Conservation (phyloP, 331 rosid species). For the Acacia concinna region DNA sequence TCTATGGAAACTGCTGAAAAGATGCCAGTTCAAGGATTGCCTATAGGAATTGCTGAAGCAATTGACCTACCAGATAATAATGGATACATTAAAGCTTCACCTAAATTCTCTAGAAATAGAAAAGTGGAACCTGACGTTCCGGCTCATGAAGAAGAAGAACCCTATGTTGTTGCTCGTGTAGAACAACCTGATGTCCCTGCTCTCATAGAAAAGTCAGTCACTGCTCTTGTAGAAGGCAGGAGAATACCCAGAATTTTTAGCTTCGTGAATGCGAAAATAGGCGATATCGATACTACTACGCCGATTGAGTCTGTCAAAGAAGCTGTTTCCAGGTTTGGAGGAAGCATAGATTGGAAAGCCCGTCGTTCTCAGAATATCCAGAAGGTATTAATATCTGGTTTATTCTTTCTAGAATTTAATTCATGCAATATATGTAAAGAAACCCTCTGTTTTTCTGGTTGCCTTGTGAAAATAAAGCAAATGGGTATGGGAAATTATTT, state of each 20-base stretch:
- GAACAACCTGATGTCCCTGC: neutral
- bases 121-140: constrained; percentile 21
- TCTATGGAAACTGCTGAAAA: constrained; percentile 30
- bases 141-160: neutral
- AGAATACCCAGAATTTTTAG: constrained; percentile 37
- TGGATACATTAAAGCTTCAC: constrained; percentile 17
- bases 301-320: constrained; percentile 94
- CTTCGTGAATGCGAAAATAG: constrained; percentile 37
- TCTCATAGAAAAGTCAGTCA: neutral
- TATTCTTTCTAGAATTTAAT: neutral
- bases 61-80: constrained; percentile 25
- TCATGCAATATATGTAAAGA: neutral
- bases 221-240: neutral
- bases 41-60: constrained; percentile 26
- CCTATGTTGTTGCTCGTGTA: constrained; percentile 2
- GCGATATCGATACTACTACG: constrained; percentile 66
- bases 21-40: constrained; percentile 28
- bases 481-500: neutral
- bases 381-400: constrained; percentile 54
- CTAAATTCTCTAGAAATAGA: neutral
- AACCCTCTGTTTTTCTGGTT: neutral
- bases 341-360: constrained; percentile 82
- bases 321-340: constrained; percentile 86
- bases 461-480: neutral
- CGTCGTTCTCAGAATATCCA: constrained; percentile 72